Conservation (phyloP, 2,329 filamentous ascomycete genomes). For the Cytospora paraplurivora region DNA sequence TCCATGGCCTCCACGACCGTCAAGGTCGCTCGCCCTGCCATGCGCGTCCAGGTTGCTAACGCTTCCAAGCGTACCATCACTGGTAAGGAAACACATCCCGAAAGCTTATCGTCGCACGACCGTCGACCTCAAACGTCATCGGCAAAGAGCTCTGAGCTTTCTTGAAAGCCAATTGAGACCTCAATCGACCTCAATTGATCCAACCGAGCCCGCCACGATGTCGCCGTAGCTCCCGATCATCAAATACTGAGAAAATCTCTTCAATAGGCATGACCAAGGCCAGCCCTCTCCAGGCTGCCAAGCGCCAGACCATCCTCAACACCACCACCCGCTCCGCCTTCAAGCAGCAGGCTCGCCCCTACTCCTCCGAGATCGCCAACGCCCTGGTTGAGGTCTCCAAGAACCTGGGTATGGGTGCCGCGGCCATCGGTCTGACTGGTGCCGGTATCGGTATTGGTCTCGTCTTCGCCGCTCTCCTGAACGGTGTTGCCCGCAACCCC, state of each 20-base stretch:
- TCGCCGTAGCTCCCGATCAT: conserved; percentile 19
- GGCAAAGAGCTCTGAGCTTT: conserved; percentile 4
- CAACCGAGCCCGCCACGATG: conserved; percentile 15
- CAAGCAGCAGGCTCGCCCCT: conserved; percentile 64
- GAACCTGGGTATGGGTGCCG: conserved; percentile 86
- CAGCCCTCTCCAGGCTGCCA: conserved; percentile 71
- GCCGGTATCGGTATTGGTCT: conserved; percentile 95
- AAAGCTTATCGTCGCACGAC: conserved; percentile 28
- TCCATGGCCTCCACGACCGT: conserved; percentile 73
- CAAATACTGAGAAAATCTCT: conserved; percentile 31
- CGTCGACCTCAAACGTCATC: conserved; percentile 29
- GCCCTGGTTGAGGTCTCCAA: conserved; percentile 89
- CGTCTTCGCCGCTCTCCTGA: conserved; percentile 87
- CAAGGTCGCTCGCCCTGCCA: conserved; percentile 77
- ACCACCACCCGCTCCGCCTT: conserved; percentile 67
- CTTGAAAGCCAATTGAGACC: conserved; percentile 37
- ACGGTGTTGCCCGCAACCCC: conserved; percentile 91
- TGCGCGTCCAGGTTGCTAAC: conserved; percentile 64
- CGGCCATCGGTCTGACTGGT: conserved; percentile 90
- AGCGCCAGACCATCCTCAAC: conserved; percentile 73
- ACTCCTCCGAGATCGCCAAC: conserved; percentile 86
- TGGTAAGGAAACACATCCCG: conserved; percentile 53
- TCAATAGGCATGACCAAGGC: conserved; percentile 55
- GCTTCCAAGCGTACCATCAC: conserved; percentile 76
- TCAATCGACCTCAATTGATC: conserved; percentile 37